These are phyloP conservation scores for Yamadazyma sp. DNA, from an alignment of 805 yeast species.

Conservation along the genomic window DNA sequence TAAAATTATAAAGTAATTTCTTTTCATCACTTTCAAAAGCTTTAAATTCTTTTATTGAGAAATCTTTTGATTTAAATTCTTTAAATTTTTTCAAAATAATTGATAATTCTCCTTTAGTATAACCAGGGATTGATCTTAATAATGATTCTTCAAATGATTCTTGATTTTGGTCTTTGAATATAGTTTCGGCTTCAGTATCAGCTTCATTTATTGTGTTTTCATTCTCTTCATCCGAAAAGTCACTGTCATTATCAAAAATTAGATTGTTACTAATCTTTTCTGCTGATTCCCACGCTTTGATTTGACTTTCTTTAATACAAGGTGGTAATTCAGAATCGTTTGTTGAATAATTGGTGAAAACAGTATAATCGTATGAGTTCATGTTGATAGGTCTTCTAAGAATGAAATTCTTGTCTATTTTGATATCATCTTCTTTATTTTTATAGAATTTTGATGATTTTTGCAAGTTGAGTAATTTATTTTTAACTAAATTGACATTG, in stretches of 20 bases:
- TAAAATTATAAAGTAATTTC: slow-evolving; percentile 23
- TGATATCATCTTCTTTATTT: slow-evolving; percentile 5
- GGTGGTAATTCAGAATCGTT: slow-evolving; percentile 26
- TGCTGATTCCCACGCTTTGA: slow-evolving; percentile 45
- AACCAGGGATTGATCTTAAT: slow-evolving; percentile 37
- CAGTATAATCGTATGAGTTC: slow-evolving; percentile 36
- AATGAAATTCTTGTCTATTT: slow-evolving; percentile 22
- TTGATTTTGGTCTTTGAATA: background rate
- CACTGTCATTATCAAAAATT: slow-evolving; percentile 31
- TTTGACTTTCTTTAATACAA: slow-evolving; percentile 37
- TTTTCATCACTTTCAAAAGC: slow-evolving; percentile 20
- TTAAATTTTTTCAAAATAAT: slow-evolving; percentile 20
- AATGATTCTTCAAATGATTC: slow-evolving; percentile 3
- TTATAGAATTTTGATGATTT: slow-evolving; percentile 29
- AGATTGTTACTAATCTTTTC: slow-evolving; percentile 35
- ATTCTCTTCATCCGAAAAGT: slow-evolving; percentile 18
- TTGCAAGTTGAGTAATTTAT: slow-evolving; percentile 36
- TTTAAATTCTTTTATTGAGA: slow-evolving; percentile 4
- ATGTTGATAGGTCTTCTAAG: slow-evolving; percentile 30
- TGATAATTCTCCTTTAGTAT: slow-evolving; percentile 33
- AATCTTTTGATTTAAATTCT: background rate
- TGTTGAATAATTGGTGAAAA: slow-evolving; percentile 24
- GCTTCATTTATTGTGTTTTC: slow-evolving; percentile 12
- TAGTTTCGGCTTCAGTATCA: slow-evolving; percentile 6
- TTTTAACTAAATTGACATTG: slow-evolving; percentile 29